Percentiles rank a stretch among this genome's conserved stretches.
These are phyloP conservation scores for Ustilago crameri DNA, from an alignment of 1,284 basidiomycete genomes.

Conservation along the genomic window DNA sequence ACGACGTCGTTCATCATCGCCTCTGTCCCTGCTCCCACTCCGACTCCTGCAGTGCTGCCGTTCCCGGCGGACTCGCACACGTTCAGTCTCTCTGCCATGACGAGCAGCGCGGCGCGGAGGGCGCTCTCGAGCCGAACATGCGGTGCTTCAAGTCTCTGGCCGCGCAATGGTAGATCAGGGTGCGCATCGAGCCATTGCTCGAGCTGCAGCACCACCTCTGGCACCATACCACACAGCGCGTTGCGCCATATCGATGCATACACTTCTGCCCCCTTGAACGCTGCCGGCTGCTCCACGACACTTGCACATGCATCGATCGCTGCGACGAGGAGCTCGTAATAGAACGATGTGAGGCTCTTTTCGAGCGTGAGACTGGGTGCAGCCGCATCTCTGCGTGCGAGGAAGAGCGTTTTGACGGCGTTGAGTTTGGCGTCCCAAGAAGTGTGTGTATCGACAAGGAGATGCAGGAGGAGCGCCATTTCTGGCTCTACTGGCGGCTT, in stretches of 20 bases:
- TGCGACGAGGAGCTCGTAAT: conserved; percentile 43
- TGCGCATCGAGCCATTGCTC: conserved; percentile 47
- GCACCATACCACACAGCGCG: conserved; percentile 43
- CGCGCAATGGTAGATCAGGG: conserved; percentile 27
- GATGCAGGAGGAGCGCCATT: conserved; percentile 34
- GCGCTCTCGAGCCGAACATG: conserved; percentile 41
- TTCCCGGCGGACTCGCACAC: conserved; percentile 27
- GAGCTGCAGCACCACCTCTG: conserved; percentile 41
- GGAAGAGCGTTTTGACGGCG: conserved; percentile 41
- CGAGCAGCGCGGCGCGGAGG: conserved; percentile 26
- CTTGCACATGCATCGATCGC: conserved; percentile 40
- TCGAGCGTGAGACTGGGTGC: conserved; percentile 40
- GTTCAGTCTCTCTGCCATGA: conserved; percentile 25
- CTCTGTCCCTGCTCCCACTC: not conserved
- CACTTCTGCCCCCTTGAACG: conserved; percentile 30
- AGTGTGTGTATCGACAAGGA: conserved; percentile 27
- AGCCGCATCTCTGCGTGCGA: conserved; percentile 29
- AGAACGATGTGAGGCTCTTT: conserved; percentile 42
- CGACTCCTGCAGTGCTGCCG: not conserved
- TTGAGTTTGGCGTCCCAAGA: conserved; percentile 37
- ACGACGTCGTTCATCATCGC: conserved; percentile 21
- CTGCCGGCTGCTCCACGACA: conserved; percentile 31
- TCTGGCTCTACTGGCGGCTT: conserved; percentile 36
- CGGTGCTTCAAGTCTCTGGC: conserved; percentile 34
- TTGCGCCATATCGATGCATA: conserved; percentile 45